Percentiles rank a stretch among this genome's conserved stretches.
These are phyloP conservation scores for Asclepias syriaca DNA, from an alignment of 257 asterid genomes.

Conservation along the genomic window DNA sequence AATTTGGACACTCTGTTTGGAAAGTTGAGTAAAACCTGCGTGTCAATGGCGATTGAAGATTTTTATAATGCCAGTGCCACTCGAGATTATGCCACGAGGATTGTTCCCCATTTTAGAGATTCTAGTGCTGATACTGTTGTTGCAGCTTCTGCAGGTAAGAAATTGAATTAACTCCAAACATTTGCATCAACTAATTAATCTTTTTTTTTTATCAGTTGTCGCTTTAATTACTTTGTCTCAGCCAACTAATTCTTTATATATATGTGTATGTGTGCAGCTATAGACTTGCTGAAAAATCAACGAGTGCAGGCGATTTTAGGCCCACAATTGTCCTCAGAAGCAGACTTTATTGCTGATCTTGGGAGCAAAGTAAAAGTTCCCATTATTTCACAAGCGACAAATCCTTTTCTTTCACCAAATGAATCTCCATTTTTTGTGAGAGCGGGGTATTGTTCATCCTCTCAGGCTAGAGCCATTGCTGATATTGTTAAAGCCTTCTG, in stretches of 20 bases:
- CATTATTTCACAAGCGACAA: constrained; percentile 40
- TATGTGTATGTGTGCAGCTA: constrained; percentile 27
- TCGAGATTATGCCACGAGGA: background rate
- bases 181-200: too few species aligned
- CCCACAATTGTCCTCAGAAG: constrained; percentile 36
- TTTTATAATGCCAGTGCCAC: background rate
- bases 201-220: background rate
- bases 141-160: background rate
- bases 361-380: constrained; percentile 43
- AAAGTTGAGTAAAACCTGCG: background rate
- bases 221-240: background rate
- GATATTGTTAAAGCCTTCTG: constrained; percentile 30
- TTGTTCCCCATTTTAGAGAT: background rate
- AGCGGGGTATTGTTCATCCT: constrained; percentile 34
- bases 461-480: constrained; percentile 46
- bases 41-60: background rate
- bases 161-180: too few species aligned
- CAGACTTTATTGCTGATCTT: constrained; percentile 40
- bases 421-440: constrained; percentile 41
- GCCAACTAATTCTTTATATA: background rate
- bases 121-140: background rate
- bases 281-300: constrained; percentile 40
- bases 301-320: constrained; percentile 46
- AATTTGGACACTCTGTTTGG: background rate
- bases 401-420: constrained; percentile 40